Percentiles rank a stretch among this genome's conserved stretches.
Conservation (phyloP, 305 asterid species). For the Plantago coronopus region DNA sequence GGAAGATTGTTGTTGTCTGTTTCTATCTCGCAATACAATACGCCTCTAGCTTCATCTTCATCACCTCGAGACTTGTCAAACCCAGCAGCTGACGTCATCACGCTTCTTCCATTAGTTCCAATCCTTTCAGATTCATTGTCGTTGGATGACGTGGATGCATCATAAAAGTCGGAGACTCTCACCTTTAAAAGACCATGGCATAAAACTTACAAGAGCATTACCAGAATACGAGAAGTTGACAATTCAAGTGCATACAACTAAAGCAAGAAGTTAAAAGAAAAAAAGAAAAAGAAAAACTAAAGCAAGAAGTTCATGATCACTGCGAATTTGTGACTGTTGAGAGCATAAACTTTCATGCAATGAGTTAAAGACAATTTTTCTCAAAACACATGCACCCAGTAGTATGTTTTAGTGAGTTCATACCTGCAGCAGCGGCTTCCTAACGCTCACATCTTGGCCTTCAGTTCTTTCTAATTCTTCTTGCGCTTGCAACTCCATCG, state of each 20-base stretch:
- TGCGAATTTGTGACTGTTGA: too few species aligned
- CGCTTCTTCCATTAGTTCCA: constrained; percentile 29
- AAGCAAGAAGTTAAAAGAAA: background rate
- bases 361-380: background rate
- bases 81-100: constrained; percentile 20
- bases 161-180: constrained; percentile 69
- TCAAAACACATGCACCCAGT: constrained; percentile 10
- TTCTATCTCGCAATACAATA: constrained; percentile 44
- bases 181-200: constrained; percentile 38
- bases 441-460: constrained; percentile 39
- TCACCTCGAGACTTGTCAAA: constrained; percentile 27
- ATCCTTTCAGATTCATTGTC: constrained; percentile 19
- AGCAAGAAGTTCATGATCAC: too few species aligned
- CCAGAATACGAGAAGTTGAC: background rate
- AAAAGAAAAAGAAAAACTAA: too few species aligned
- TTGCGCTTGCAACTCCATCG: constrained; percentile 94
- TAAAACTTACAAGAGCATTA: background rate
- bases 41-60: constrained; percentile 45
- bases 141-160: constrained; percentile 23
- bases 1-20: constrained; percentile 19
- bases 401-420: background rate
- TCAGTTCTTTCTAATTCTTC: constrained; percentile 50
- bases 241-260: background rate
- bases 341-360: background rate
- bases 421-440: constrained; percentile 94